Base-by-base conservation (phyloP, 2,329 filamentous ascomycete genomes). In the Microdochium bolleyi region DNA sequence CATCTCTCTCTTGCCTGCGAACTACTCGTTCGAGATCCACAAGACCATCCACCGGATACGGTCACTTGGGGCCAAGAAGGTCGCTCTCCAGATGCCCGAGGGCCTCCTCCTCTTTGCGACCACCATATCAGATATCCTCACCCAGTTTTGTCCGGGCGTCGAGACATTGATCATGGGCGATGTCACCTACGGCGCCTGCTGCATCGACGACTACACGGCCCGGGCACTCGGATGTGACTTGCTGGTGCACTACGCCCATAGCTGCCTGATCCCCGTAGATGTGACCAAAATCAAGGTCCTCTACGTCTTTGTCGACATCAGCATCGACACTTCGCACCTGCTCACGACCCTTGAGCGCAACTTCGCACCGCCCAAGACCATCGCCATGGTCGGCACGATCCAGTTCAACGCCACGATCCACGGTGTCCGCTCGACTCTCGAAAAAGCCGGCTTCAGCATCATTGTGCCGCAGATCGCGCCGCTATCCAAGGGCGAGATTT, bases 131-230 rank as follows among this genome's bases (percentile, higher is more conserved):
- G 94, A 99, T 67, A 97, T 99, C 62, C 76, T 99, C 49, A 89
- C 88, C 1, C 88, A 92, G 65, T 99, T 99, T 73, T 99, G 94
- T 64, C 87, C 90, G 0, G 91, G 88, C 1, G 87, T 88, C 41
- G 89, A 95, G 67, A 97, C 92, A 2, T 77, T 97, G 52, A 99
- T 99, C 68, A 99, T 99, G 94, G 94, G 94, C 56, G 94, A 99
- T 67, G 94, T 99, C 46, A 99, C 94, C 1, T 99, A 99, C 68
- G 94, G 94, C 57, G 94, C 94, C 22, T 99, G 94, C 75, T 99
- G 94, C 66, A 96, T 99, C 62, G 94, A 99, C 67, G 94, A 99
- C 72, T 99, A 95, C 72, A 99, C 94, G 0, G 95, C 94, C 1
- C 79, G 92, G 48, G 94, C 95, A 1, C 79, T 99, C 22, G 94